A percentile compares a stretch with the other conserved stretches of the same genome.
These are phyloP conservation scores for Saitozyma podzolica DNA, from an alignment of 768 basidiomycete species.

Conservation along the genomic window DNA sequence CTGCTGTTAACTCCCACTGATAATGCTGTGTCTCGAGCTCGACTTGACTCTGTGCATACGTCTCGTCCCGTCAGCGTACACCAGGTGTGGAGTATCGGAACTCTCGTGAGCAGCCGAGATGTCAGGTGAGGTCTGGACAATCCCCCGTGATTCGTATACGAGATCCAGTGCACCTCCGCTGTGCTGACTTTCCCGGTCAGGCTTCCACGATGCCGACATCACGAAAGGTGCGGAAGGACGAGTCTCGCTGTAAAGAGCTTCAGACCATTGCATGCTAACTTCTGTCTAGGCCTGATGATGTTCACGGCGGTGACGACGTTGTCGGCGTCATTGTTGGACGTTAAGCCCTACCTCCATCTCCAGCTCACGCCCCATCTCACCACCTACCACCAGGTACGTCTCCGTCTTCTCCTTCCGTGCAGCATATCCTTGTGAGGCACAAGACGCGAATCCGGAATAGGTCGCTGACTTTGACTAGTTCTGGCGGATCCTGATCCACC, in stretches of 20 bases:
- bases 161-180: too few species aligned
- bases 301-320: conserved; percentile 70
- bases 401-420: conserved; percentile 27
- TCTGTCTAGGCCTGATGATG: conserved; percentile 69
- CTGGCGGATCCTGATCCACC: conserved; percentile 76
- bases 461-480: conserved; percentile 60
- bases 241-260: background rate
- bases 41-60: too few species aligned
- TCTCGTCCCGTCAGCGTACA: too few species aligned
- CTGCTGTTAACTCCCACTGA: too few species aligned
- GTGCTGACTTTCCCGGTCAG: conserved; percentile 10
- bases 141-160: too few species aligned
- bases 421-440: background rate
- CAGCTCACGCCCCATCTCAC: conserved; percentile 89
- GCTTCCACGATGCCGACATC: conserved; percentile 46
- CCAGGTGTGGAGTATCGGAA: too few species aligned
- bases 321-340: conserved; percentile 72
- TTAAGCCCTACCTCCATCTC: conserved; percentile 85
- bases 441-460: background rate
- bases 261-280: background rate
- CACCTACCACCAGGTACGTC: conserved; percentile 76
- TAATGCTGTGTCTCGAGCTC: too few species aligned
- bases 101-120: too few species aligned
- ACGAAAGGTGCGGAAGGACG: conserved; percentile 37
- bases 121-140: too few species aligned